A percentile compares a stretch with the other conserved stretches of the same genome.
phyloP scores from a whole-genome alignment of 2,329 filamentous ascomycete genomes.

The Pestalotiopsis sp. region DNA sequence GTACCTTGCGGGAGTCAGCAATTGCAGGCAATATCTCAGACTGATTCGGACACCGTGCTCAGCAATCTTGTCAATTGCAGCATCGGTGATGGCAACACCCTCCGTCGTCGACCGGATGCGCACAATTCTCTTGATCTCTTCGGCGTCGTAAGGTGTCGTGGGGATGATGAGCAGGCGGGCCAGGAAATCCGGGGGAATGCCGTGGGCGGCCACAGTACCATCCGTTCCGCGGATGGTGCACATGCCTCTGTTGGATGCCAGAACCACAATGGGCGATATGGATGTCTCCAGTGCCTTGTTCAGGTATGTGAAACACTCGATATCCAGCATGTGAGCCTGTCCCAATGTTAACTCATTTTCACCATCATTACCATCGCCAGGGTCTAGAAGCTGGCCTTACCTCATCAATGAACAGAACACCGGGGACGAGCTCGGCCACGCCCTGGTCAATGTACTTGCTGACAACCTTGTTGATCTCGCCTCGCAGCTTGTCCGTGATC shows the following conservation, averaged over 20 bases:
- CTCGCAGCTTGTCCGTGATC: constrained; percentile 94
- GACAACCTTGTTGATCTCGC: constrained; percentile 98
- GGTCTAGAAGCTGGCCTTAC: constrained; percentile 49
- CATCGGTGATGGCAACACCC: constrained; percentile 75
- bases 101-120: constrained; percentile 82
- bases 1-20: constrained; percentile 81
- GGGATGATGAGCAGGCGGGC: constrained; percentile 94
- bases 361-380: constrained; percentile 9
- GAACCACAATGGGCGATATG: constrained; percentile 95
- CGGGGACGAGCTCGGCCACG: constrained; percentile 95
- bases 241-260: constrained; percentile 95
- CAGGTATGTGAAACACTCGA: constrained; percentile 98
- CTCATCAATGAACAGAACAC: constrained; percentile 98
- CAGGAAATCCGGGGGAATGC: constrained; percentile 91
- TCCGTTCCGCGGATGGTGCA: constrained; percentile 88
- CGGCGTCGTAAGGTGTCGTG: constrained; percentile 82
- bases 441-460: constrained; percentile 99
- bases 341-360: constrained; percentile 15
- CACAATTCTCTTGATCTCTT: constrained; percentile 93
- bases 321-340: constrained; percentile 98
- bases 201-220: constrained; percentile 83
- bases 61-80: constrained; percentile 84
- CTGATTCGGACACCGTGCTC: constrained; percentile 87
- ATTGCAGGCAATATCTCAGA: constrained; percentile 88
- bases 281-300: constrained; percentile 96